These are phyloP conservation scores for Stereum hirsutum DNA, from an alignment of 1,284 basidiomycete genomes.

Conservation along the genomic window DNA sequence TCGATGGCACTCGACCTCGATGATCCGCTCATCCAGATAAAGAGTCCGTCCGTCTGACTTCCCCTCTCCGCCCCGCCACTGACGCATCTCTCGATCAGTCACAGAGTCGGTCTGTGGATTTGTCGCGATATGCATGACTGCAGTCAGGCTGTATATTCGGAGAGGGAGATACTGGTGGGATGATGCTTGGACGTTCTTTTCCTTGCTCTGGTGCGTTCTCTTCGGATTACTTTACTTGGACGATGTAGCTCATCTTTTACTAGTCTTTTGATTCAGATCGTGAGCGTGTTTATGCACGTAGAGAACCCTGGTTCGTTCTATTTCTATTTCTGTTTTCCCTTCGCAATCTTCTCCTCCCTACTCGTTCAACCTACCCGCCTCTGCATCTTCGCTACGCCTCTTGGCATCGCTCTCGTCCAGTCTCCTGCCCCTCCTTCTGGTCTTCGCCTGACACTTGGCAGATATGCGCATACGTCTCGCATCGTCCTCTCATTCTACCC, in stretches of 20 bases:
- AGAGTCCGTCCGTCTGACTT: slow-evolving; percentile 11
- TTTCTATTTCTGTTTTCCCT: not conserved
- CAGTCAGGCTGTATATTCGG: slow-evolving; percentile 24
- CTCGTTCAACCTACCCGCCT: no score
- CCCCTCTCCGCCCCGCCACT: not conserved
- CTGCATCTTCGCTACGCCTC: no score
- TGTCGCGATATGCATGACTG: slow-evolving; percentile 26
- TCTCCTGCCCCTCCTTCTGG: no score
- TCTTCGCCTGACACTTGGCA: no score
- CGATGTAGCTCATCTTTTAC: slow-evolving; percentile 4
- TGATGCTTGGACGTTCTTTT: slow-evolving; percentile 22
- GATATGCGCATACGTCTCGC: no score
- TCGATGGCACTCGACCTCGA: no score
- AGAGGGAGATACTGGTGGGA: slow-evolving; percentile 27
- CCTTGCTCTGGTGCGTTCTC: slow-evolving; percentile 15
- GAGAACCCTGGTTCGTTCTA: slow-evolving; percentile 15
- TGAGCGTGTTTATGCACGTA: slow-evolving; percentile 24
- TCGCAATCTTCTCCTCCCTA: no score
- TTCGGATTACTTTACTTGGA: slow-evolving; percentile 12
- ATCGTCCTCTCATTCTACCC: no score
- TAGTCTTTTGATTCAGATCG: slow-evolving; percentile 20
- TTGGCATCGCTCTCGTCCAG: no score
- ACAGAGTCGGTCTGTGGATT: slow-evolving; percentile 22
- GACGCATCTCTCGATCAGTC: slow-evolving; percentile 14
- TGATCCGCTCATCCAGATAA: slow-evolving; percentile 20